Evolutionary conservation across 176 grass and related monocot species (phyloP), one percentile per base, ranked within the genome.

Genomic region (Lolium perenne): DNA sequence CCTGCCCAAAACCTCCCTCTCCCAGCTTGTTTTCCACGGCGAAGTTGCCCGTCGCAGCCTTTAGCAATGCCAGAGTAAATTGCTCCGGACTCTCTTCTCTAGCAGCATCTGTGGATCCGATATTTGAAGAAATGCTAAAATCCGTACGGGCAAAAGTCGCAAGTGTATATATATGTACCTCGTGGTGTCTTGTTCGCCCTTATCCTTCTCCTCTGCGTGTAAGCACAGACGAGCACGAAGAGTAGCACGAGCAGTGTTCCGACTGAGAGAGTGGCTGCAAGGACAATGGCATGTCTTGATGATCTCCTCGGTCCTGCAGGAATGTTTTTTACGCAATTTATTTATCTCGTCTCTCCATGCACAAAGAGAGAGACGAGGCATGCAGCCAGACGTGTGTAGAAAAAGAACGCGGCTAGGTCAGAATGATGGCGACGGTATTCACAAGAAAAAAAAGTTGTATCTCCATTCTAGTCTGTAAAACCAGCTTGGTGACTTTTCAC

Each of bases 1-100:
- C 77, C n/a, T 80, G 40, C 5, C 77, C 77, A 21, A 80, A 80
- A 62, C 77, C 77, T 47, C 77, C 77, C 21, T 80, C 57, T 17
- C 58, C 77, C 4, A 80, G 77, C 22, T 80, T 80, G 77, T 80
- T 63, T 18, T 47, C 77, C 0, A 41, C 2, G 2, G 77, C 57
- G 14, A 80, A 80, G 41, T 80, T 47, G 14, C 41, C 77, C 41
- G 58, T 80, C 22, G 77, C 77, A 5, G 58, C 40, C 41, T 58
- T 63, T 22, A 80, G 40, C 77, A 63, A 43, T 41, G 47, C 16
- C 77, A 89, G 88, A 22, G 83, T 90, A 56, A 87, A 74, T 38
- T 68, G 71, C 59, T 81, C 85, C n/a, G 68, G 75, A 0, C 77
- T 63, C 4, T 85, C 46, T n/a, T 47, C 47, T 53, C 57, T 53